phyloP scores from a whole-genome alignment of 306 rosid genomes.

The Oemleria cerasiformis region DNA sequence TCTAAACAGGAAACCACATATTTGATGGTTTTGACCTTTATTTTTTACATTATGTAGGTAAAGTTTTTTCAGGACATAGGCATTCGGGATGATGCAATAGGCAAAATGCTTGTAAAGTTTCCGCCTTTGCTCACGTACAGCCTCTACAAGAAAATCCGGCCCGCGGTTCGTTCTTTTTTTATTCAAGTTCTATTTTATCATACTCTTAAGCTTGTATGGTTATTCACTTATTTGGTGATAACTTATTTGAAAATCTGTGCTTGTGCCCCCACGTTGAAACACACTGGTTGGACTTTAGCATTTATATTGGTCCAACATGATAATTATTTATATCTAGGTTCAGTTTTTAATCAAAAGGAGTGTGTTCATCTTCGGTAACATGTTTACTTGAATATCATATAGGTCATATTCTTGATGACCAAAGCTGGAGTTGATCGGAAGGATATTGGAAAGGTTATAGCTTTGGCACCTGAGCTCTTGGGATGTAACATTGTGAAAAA shows the following conservation, averaged over 20 bases:
- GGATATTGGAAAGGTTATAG: slow-evolving; percentile 74
- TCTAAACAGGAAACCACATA: not conserved
- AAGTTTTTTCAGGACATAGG: slow-evolving; percentile 75
- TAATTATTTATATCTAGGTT: not conserved
- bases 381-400: slow-evolving; percentile 29
- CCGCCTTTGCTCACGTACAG: slow-evolving; percentile 84
- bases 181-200: not conserved
- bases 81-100: slow-evolving; percentile 69
- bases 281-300: slow-evolving; percentile 4
- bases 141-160: slow-evolving; percentile 82
- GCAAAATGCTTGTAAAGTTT: slow-evolving; percentile 92
- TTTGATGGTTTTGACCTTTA: slow-evolving; percentile 20
- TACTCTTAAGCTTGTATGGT: not conserved
- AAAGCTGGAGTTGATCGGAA: slow-evolving; percentile 71
- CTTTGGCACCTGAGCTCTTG: slow-evolving; percentile 87
- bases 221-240: not conserved
- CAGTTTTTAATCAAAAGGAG: not conserved
- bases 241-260: not conserved
- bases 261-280: not conserved
- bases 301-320: not conserved
- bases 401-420: slow-evolving; percentile 92
- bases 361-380: not conserved
- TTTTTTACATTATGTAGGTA: slow-evolving; percentile 48
- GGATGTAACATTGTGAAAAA: slow-evolving; percentile 77
- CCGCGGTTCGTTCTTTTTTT: slow-evolving; percentile 67